Evolutionary conservation across 371 early-diverging fungal species (phyloP).

Genomic region (Lichtheimia corymbifera): DNA sequence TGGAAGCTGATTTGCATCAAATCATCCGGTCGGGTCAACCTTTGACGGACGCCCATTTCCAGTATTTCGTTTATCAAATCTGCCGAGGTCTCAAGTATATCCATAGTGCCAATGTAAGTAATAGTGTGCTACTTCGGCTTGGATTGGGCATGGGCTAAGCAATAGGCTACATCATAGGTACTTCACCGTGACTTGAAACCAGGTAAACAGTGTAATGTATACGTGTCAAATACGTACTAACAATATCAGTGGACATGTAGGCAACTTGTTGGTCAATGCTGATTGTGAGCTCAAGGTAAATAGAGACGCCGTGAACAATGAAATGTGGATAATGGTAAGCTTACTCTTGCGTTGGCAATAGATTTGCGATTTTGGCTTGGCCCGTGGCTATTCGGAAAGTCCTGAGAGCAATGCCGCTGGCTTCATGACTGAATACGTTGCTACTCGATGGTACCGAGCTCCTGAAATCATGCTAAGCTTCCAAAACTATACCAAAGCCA

Average conservation of each 20-base stretch:
- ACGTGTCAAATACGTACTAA: slow-evolving; percentile 1
- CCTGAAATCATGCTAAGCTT: slow-evolving; percentile 98
- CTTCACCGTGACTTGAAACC: slow-evolving; percentile 98
- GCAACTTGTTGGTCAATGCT: slow-evolving; percentile 95
- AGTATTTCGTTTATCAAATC: slow-evolving; percentile 98
- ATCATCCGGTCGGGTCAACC: slow-evolving; percentile 96
- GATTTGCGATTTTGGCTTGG: slow-evolving; percentile 96
- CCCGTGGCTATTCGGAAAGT: slow-evolving; percentile 86
- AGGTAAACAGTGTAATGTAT: slow-evolving; percentile 42
- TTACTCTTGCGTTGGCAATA: slow-evolving; percentile 4
- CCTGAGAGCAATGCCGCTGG: slow-evolving; percentile 81
- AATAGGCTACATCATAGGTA: slow-evolving; percentile 24
- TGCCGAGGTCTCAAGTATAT: slow-evolving; percentile 97
- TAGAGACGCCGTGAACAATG: not conserved
- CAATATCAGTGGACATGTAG: slow-evolving; percentile 19
- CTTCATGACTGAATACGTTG: slow-evolving; percentile 97
- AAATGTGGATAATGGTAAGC: not conserved
- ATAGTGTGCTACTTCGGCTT: not conserved
- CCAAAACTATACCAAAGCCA: slow-evolving; percentile 93
- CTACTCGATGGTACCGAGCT: slow-evolving; percentile 98
- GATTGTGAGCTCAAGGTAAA: slow-evolving; percentile 90
- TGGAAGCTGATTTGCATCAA: slow-evolving; percentile 99
- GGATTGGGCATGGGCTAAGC: not conserved
- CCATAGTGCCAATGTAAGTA: slow-evolving; percentile 94
- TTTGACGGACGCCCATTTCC: slow-evolving; percentile 95